Evolutionary conservation across 768 basidiomycete genomes (phyloP), one percentile per base, ranked within the genome.

Genomic region (Serendipita vermifera): DNA sequence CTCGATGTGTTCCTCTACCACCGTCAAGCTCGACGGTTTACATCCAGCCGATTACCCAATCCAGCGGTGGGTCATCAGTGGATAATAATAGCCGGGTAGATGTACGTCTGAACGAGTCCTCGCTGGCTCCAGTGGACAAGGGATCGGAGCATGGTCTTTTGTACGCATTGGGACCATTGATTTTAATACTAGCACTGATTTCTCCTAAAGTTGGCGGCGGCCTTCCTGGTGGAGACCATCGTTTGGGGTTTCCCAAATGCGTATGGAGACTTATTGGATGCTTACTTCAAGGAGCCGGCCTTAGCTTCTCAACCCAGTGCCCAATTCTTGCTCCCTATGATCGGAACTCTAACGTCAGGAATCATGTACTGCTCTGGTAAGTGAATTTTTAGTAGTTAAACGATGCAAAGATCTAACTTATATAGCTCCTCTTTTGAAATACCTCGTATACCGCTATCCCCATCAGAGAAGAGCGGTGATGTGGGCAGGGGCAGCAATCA

Each of bases 61-160:
- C n/a, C n/a, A n/a, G n/a, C n/a, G n/a, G n/a, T n/a, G n/a, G n/a
- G n/a, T n/a, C n/a, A n/a, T n/a, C n/a, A n/a, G n/a, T n/a, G n/a
- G n/a, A n/a, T n/a, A n/a, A n/a, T n/a, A n/a, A n/a, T n/a, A n/a
- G n/a, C n/a, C n/a, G n/a, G n/a, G n/a, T n/a, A n/a, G n/a, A n/a
- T n/a, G n/a, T n/a, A n/a, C n/a, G n/a, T n/a, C n/a, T n/a, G n/a
- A n/a, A n/a, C n/a, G n/a, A n/a, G n/a, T 20, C 54, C 7, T n/a
- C 26, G 3, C 51, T 67, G 15, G 58, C 63, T 14, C 65, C 66
- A 1, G 57, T 60, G 3, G 66, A 66, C 32, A 9, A 40, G 22
- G 66, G 66, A 17, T 29, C 24, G 58, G 61, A 5, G 66, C 66
- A 11, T 66, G 64, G 66, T 63, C 64, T 24, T 67, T 63, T 53